Conservation (phyloP, 805 yeast species). For the Candida incommunis region DNA sequence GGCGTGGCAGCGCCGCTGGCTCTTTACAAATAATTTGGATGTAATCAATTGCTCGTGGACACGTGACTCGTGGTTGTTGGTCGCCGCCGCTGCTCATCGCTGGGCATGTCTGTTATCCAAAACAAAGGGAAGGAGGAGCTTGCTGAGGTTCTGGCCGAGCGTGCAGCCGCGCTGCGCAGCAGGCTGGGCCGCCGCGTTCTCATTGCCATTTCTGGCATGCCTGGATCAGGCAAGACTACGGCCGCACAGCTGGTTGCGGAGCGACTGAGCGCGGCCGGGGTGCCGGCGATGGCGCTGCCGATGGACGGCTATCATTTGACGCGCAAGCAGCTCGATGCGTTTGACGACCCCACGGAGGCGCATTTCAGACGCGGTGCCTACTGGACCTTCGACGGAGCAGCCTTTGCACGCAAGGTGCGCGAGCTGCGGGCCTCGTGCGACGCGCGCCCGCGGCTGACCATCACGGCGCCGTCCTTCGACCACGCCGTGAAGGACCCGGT, state of each 20-base stretch:
- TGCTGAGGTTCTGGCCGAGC: background rate
- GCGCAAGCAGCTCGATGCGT: slow-evolving; percentile 28
- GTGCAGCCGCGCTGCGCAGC: background rate
- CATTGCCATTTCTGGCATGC: slow-evolving; percentile 57
- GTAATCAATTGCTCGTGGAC: too few relatives aligned
- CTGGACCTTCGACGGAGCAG: slow-evolving; percentile 59
- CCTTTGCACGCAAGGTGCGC: slow-evolving; percentile 24
- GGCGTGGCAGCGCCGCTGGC: too few relatives aligned
- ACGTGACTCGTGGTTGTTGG: too few relatives aligned
- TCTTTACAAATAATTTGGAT: too few relatives aligned
- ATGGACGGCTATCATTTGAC: slow-evolving; percentile 76
- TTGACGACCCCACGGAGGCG: slow-evolving; percentile 45
- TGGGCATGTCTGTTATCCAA: background rate
- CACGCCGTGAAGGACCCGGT: slow-evolving; percentile 58
- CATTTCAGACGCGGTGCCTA: slow-evolving; percentile 69
- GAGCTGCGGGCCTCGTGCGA: slow-evolving; percentile 18
- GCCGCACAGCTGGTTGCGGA: slow-evolving; percentile 34
- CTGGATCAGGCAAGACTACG: slow-evolving; percentile 80
- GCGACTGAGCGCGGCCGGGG: slow-evolving; percentile 20
- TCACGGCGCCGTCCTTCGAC: slow-evolving; percentile 51
- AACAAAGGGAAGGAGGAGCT: background rate
- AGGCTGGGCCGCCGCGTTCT: slow-evolving; percentile 26
- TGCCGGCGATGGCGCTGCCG: slow-evolving; percentile 27
- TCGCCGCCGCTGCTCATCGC: too few relatives aligned
- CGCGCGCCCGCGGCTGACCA: slow-evolving; percentile 5